phyloP scores from a whole-genome alignment of 2,329 filamentous ascomycete genomes.

The Aspergillus caelatus region DNA sequence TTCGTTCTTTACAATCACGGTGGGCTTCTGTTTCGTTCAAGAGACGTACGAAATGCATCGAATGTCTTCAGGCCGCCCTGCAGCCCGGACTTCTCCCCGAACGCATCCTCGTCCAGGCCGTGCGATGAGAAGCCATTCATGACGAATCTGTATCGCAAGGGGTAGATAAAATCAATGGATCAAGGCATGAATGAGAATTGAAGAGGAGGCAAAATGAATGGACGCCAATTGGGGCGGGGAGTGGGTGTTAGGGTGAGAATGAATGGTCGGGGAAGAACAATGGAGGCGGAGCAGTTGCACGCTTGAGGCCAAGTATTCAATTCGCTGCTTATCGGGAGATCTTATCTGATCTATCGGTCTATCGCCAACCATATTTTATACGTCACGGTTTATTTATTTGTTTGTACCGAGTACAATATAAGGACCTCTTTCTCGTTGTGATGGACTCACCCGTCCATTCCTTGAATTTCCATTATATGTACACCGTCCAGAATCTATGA shows the following conservation, averaged over 20 bases:
- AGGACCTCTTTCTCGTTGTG: background rate
- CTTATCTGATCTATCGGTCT: constrained; percentile 12
- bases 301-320: constrained; percentile 27
- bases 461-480: constrained; percentile 8
- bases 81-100: constrained; percentile 69
- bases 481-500: background rate
- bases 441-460: background rate
- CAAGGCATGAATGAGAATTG: constrained; percentile 30
- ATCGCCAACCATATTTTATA: background rate
- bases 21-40: background rate
- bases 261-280: constrained; percentile 5
- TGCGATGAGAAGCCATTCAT: constrained; percentile 82
- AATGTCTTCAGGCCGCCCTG: constrained; percentile 72
- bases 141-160: constrained; percentile 26
- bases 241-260: constrained; percentile 4
- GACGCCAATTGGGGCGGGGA: constrained; percentile 1
- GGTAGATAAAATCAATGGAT: constrained; percentile 12
- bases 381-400: background rate
- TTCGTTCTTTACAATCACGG: background rate
- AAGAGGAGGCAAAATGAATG: constrained; percentile 11
- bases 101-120: constrained; percentile 74
- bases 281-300: background rate
- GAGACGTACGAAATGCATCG: constrained; percentile 86
- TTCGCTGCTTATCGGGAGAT: constrained; percentile 3
- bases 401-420: background rate